Conservation (phyloP, 2,329 filamentous ascomycete genomes). For the Lachnellula suecica region DNA sequence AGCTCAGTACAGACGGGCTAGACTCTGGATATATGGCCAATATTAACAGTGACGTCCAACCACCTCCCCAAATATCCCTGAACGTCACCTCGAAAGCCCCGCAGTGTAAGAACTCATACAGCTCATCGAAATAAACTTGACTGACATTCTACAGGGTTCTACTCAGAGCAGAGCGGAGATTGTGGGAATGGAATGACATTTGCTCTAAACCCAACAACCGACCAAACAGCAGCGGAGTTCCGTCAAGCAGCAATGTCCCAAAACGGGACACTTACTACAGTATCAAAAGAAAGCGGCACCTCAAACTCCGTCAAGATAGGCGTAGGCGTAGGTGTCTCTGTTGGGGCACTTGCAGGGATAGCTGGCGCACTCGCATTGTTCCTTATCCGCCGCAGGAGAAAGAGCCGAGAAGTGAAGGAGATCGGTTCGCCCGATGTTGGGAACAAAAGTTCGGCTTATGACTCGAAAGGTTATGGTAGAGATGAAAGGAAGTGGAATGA, state of each 20-base stretch:
- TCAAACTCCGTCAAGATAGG: slow-evolving; percentile 10
- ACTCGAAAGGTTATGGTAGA: neutral
- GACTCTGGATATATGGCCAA: slow-evolving; percentile 53
- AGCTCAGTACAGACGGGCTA: slow-evolving; percentile 50
- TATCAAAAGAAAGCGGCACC: neutral
- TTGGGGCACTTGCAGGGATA: too few relatives aligned
- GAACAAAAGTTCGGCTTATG: neutral
- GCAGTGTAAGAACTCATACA: too few relatives aligned
- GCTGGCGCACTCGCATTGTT: slow-evolving; percentile 1
- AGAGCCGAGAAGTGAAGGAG: slow-evolving; percentile 12
- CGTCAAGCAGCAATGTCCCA: slow-evolving; percentile 6
- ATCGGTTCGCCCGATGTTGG: slow-evolving; percentile 2
- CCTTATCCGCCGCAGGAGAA: slow-evolving; percentile 8
- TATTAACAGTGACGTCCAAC: slow-evolving; percentile 10
- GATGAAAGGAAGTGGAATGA: neutral
- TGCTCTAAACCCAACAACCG: slow-evolving; percentile 12
- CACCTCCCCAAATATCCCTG: slow-evolving; percentile 8
- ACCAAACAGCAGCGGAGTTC: slow-evolving; percentile 8
- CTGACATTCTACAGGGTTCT: too few relatives aligned
- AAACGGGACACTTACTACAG: neutral
- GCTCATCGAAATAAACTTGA: too few relatives aligned
- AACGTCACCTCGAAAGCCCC: neutral
- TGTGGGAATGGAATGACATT: slow-evolving; percentile 18
- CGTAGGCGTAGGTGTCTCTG: slow-evolving; percentile 4
- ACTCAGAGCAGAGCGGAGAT: slow-evolving; percentile 12